Base-by-base conservation (phyloP, 2,329 filamentous ascomycete species). In the Alternaria sp. region DNA sequence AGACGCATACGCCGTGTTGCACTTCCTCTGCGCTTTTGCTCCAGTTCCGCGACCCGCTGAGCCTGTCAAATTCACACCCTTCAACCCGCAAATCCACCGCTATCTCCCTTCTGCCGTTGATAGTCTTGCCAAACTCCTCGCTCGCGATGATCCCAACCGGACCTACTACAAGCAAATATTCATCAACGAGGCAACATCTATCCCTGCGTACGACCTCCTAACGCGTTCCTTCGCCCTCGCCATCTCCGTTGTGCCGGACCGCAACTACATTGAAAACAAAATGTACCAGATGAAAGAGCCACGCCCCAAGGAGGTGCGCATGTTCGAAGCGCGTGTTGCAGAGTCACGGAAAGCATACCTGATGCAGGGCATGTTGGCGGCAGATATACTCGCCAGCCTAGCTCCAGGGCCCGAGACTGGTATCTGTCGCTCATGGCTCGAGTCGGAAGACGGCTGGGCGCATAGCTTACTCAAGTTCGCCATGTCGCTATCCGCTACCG, bases 51-150 rank as follows among this genome's bases (percentile, higher is more conserved):
- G 86, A 6, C 93, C 94, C 0, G 87, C 84, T 25, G 69, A 79
- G 45, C 79, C 64, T 8, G 83, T 97, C 44, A 90, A 90, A 74
- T 97, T 98, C 79, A 86, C 93, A 0, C 82, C 89, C 4, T 98
- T 95, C 78, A 91, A 94, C 58, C 93, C 96, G 0, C 84, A 87
- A 10, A 82, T 94, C 28, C 95, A 99, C 77, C 90, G 91, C 45
- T 98, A 98, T 78, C 88, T 97, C 1, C 94, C 95, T 4, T 89
- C 93, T 41, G 96, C 96, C 1, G 88, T 98, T 18, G 96, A 99
- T 77, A 91, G 92, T 51, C 83, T 98, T 25, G 95, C 96, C 3
- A 98, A 98, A 79, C 84, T 99, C 4, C 85, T 99, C 25, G 95
- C 96, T 5, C 88, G 94, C 55, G 96, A 98, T 77, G 95, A 98